Evolutionary conservation across 176 grass and related monocot genomes (phyloP).

Genomic region (Leersia perrieri): DNA sequence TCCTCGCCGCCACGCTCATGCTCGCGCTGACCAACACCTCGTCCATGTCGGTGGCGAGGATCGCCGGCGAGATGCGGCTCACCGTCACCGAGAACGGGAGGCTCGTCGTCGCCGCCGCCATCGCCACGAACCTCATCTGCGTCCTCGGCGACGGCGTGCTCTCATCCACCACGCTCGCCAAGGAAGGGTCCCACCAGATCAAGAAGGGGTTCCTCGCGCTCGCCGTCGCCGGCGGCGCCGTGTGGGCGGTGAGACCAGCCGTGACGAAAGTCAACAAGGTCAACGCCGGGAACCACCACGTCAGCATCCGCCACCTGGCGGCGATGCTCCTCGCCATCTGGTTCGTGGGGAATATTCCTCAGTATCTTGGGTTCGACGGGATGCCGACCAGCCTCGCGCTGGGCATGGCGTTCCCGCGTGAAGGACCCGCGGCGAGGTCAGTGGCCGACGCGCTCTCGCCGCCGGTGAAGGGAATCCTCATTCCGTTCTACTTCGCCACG

Average conservation of each 20-base stretch:
- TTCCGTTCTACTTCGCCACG: constrained; percentile 58
- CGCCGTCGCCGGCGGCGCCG: not conserved
- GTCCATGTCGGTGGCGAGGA: constrained; percentile 3
- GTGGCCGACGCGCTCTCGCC: constrained; percentile 21
- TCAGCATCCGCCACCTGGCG: constrained; percentile 13
- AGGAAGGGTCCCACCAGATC: constrained; percentile 21
- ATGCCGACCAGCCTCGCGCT: constrained; percentile 40
- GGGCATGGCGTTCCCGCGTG: constrained; percentile 43
- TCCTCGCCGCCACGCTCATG: constrained; percentile 53
- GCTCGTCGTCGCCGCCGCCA: constrained; percentile 28
- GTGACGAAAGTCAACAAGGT: constrained; percentile 41
- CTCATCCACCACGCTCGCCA: constrained; percentile 26
- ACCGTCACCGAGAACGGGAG: constrained; percentile 43
- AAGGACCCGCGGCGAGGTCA: constrained; percentile 36
- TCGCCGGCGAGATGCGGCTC: constrained; percentile 42
- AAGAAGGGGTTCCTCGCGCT: constrained; percentile 35
- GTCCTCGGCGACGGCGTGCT: constrained; percentile 43
- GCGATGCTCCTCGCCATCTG: constrained; percentile 14
- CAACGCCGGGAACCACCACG: constrained; percentile 43
- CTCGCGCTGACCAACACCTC: constrained; percentile 40
- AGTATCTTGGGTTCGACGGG: constrained; percentile 41
- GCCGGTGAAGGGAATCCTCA: not conserved
- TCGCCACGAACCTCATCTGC: constrained; percentile 53
- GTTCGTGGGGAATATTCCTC: constrained; percentile 20
- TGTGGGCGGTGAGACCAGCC: constrained; percentile 25